Evolutionary conservation across 2,329 filamentous ascomycete genomes (phyloP), one percentile per base, ranked within the genome.

Genomic region (Fusarium sp.): DNA sequence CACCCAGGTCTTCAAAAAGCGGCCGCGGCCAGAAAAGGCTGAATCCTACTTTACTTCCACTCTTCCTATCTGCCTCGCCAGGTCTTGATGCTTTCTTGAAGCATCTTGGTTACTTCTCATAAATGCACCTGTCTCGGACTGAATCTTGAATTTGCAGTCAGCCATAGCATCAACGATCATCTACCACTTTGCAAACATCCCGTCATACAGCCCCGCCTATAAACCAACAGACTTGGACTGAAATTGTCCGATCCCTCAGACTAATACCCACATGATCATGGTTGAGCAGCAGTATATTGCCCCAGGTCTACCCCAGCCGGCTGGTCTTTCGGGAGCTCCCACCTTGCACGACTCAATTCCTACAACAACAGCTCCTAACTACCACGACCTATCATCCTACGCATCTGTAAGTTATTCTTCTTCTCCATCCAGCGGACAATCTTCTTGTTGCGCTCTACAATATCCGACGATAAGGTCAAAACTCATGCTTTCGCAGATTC

Each of bases 281-380:
- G 76, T 77, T 64, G 77, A 79, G 76, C 72, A 78, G 73, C 76
- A 76, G 53, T 79, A 79, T 73, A 74, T 79, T 71, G 62, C 74
- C 68, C 72, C 75, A 73, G 75, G 75, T 71, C 76, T 79, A 61
- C 71, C 77, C 70, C 77, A 79, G 56, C 61, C 73, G 61, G 77
- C 76, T 66, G 69, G 72, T 72, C 71, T 78, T 54, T 75, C 76
- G 65, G 75, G 72, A 70, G 67, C 71, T 56, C 46, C 73, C 66
- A 74, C 62, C 62, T 67, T 78, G 65, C 65, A 76, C 46, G 72
- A 77, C 54, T 58, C 65, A 62, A 62, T 74, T 53, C 62, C 73
- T 57, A 70, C 76, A 46, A 71, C 77, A 42, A 57, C 70, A 40
- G 58, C 64, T 58, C 74, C 76, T 41, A 70, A 67, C 57, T 78